Conservation (phyloP, 192 early-diverging fungal species). For the Linnemannia exigua region DNA sequence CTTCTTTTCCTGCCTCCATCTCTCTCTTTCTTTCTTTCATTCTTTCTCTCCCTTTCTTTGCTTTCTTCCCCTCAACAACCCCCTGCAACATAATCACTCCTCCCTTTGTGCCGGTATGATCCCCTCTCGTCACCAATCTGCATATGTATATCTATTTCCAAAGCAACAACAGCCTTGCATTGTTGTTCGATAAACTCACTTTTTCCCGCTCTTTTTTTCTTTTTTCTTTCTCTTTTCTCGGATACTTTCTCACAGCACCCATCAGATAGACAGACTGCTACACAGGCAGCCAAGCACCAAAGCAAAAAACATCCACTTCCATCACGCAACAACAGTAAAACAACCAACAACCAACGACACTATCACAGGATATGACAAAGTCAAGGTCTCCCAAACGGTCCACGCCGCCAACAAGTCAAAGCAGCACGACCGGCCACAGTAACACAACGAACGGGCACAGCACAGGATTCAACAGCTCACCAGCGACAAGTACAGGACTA, state of each 20-base stretch:
- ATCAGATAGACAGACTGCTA: background rate
- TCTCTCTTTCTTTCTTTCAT: background rate
- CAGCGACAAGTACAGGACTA: background rate
- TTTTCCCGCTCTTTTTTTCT: constrained; percentile 5
- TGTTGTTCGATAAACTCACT: background rate
- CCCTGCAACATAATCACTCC: background rate
- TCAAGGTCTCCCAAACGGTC: constrained; percentile 47
- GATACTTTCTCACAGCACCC: background rate
- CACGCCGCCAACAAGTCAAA: constrained; percentile 25
- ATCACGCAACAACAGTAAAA: background rate
- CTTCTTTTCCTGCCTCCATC: background rate
- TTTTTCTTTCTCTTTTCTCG: background rate
- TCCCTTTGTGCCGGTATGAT: background rate
- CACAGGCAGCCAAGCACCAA: background rate
- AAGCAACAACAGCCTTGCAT: no score
- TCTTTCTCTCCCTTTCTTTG: background rate
- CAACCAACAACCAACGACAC: background rate
- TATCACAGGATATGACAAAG: constrained; percentile 23
- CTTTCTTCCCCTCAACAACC: background rate
- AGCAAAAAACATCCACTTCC: background rate
- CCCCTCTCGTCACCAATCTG: no score
- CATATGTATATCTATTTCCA: no score
- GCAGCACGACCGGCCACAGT: background rate
- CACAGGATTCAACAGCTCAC: background rate
- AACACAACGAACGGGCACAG: constrained; percentile 18